phyloP scores from a whole-genome alignment of 2,329 filamentous ascomycete genomes.

The Colletotrichum theobromicola region DNA sequence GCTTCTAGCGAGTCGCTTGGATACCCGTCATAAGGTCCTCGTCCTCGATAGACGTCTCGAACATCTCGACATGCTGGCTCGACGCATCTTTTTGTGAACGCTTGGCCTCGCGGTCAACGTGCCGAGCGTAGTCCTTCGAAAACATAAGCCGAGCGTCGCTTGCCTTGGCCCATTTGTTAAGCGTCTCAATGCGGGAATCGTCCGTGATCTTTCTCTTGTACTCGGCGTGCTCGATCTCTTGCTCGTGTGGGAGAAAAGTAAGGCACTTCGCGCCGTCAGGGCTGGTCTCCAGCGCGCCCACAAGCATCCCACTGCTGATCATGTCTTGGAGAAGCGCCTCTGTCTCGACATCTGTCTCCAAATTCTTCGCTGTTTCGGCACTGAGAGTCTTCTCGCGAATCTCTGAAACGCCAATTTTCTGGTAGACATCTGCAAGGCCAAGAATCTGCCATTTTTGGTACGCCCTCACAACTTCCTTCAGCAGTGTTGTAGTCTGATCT shows the following conservation, averaged over 20 bases:
- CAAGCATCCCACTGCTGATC: constrained; percentile 59
- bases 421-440: constrained; percentile 75
- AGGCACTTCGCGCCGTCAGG: constrained; percentile 51
- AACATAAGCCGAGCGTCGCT: constrained; percentile 59
- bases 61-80: constrained; percentile 35
- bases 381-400: constrained; percentile 56
- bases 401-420: constrained; percentile 60
- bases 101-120: constrained; percentile 50
- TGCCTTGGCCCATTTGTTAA: constrained; percentile 54
- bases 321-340: constrained; percentile 57
- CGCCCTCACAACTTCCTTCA: constrained; percentile 71
- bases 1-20: constrained; percentile 4
- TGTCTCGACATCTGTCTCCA: constrained; percentile 48
- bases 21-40: constrained; percentile 65
- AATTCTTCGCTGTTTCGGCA: constrained; percentile 54
- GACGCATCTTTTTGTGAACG: constrained; percentile 48
- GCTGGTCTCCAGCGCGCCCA: constrained; percentile 55
- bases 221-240: constrained; percentile 53
- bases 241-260: constrained; percentile 50
- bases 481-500: constrained; percentile 76
- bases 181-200: constrained; percentile 47
- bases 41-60: constrained; percentile 59
- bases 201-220: constrained; percentile 53
- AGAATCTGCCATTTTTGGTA: constrained; percentile 80
- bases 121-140: constrained; percentile 62